These are phyloP conservation scores for Passiflora organensis DNA, from an alignment of 345 rosid genomes.

Conservation along the genomic window DNA sequence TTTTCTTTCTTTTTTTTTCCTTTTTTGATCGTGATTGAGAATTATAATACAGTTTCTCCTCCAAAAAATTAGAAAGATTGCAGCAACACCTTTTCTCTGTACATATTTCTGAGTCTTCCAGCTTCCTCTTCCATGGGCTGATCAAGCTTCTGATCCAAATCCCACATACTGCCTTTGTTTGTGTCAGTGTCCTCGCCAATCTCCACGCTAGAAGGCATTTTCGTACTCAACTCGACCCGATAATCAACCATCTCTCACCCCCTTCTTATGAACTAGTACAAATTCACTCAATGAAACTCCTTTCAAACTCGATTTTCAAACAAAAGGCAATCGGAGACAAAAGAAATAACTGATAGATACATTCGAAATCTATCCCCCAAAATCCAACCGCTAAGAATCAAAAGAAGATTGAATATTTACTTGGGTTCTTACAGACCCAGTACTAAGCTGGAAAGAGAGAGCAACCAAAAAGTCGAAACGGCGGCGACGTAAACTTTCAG, in stretches of 20 bases:
- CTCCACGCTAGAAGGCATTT: conserved; percentile 45
- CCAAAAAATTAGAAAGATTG: too few relatives aligned
- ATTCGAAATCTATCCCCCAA: conserved; percentile 2
- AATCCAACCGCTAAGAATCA: background rate
- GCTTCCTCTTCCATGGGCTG: conserved; percentile 99
- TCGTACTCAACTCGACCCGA: conserved; percentile 11
- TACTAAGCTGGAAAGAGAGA: too few relatives aligned
- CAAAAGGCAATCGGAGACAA: background rate
- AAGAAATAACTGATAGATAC: background rate
- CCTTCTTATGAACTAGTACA: too few relatives aligned
- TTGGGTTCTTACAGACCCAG: too few relatives aligned
- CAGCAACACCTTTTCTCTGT: conserved; percentile 60
- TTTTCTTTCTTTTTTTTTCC: too few relatives aligned
- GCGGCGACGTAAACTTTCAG: background rate
- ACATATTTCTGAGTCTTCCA: conserved; percentile 62
- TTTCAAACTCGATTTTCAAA: background rate
- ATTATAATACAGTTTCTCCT: too few relatives aligned
- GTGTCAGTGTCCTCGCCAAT: conserved; percentile 46
- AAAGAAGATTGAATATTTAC: too few relatives aligned
- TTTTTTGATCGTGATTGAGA: too few relatives aligned
- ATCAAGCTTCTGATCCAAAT: conserved; percentile 83
- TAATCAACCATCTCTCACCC: background rate
- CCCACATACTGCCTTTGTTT: conserved; percentile 83
- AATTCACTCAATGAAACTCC: background rate
- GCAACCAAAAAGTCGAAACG: background rate